Conservation (phyloP, 192 early-diverging fungal species). For the Coemansia sp. region DNA sequence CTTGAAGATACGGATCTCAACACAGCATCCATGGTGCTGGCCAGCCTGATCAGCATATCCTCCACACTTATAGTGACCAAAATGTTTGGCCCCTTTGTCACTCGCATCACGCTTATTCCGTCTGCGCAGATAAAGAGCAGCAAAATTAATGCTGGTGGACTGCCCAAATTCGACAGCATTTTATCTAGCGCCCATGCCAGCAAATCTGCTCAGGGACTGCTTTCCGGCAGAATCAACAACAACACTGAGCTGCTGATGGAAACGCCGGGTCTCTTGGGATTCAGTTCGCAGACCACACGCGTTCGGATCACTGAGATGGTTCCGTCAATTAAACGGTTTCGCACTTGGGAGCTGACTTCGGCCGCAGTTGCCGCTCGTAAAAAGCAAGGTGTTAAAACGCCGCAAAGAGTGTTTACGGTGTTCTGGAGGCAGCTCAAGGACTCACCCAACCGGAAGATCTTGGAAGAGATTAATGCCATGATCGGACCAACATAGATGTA, state of each 20-base stretch:
- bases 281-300: slow-evolving; percentile 21
- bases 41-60: slow-evolving; percentile 37
- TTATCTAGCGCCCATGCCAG: slow-evolving; percentile 6
- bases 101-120: slow-evolving; percentile 31
- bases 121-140: slow-evolving; percentile 1
- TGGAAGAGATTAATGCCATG: slow-evolving; percentile 45
- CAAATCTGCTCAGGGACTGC: slow-evolving; percentile 8
- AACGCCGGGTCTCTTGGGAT: slow-evolving; percentile 39
- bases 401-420: slow-evolving; percentile 38
- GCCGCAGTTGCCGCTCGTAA: slow-evolving; percentile 7
- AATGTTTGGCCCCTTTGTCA: slow-evolving; percentile 50
- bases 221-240: slow-evolving; percentile 19
- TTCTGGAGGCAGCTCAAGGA: slow-evolving; percentile 36
- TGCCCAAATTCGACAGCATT: slow-evolving; percentile 51
- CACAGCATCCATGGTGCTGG: slow-evolving; percentile 19
- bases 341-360: slow-evolving; percentile 45
- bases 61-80: slow-evolving; percentile 37
- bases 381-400: slow-evolving; percentile 11
- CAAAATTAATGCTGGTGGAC: slow-evolving; percentile 23
- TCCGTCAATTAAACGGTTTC: slow-evolving; percentile 19
- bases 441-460: slow-evolving; percentile 20
- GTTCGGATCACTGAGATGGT: slow-evolving; percentile 28
- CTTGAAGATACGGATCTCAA: slow-evolving; percentile 28
- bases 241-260: slow-evolving; percentile 40
- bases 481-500: slow-evolving; percentile 14